phyloP scores from a whole-genome alignment of 2,329 filamentous ascomycete genomes.

The Fusarium camptoceras region DNA sequence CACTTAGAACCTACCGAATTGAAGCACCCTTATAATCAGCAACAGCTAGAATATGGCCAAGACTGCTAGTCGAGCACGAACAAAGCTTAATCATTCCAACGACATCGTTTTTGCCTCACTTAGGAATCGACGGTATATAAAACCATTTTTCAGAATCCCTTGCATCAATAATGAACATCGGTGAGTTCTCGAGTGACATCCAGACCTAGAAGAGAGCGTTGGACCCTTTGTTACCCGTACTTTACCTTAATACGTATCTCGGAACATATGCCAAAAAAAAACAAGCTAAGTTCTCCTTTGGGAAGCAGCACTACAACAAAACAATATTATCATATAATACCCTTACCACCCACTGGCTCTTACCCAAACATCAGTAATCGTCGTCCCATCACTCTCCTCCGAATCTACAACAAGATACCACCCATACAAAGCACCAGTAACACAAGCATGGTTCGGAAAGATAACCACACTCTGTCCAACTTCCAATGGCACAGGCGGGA shows the following conservation, averaged over 20 bases:
- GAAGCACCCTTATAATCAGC: background rate
- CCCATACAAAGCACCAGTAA: constrained; percentile 69
- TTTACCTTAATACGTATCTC: too few species aligned
- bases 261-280: too few species aligned
- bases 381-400: constrained; percentile 46
- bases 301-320: too few species aligned
- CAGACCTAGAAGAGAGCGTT: too few species aligned
- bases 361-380: constrained; percentile 69
- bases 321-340: too few species aligned
- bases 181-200: too few species aligned
- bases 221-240: too few species aligned
- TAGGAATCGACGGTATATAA: background rate
- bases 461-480: constrained; percentile 59
- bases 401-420: constrained; percentile 69
- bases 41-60: background rate
- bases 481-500: constrained; percentile 53
- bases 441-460: constrained; percentile 74
- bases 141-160: fast-evolving
- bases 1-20: background rate
- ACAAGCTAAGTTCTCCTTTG: too few species aligned
- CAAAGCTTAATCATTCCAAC: background rate
- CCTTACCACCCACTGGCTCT: constrained; percentile 65
- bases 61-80: background rate
- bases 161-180: background rate
- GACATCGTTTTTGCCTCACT: background rate